phyloP scores from a whole-genome alignment of 345 rosid genomes.

The Kandelia obovata region DNA sequence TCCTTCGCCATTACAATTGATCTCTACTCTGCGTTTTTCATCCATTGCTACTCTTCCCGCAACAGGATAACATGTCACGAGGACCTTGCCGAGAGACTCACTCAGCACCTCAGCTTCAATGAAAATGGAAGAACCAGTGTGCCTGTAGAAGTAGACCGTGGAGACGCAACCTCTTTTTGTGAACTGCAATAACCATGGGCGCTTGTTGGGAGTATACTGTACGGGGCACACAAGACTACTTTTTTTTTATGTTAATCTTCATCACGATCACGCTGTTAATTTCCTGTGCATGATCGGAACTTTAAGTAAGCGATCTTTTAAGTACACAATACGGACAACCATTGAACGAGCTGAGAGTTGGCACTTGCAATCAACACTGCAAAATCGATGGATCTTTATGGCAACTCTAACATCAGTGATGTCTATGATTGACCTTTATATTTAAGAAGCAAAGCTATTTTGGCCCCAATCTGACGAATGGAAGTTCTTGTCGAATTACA shows the following conservation, averaged over 20 bases:
- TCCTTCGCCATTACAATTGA: constrained; percentile 18
- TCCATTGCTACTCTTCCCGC: constrained; percentile 21
- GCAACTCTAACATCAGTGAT: no score
- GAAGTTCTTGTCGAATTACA: no score
- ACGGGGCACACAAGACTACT: constrained; percentile 30
- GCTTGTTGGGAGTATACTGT: constrained; percentile 22
- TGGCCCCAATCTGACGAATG: no score
- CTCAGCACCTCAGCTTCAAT: not conserved
- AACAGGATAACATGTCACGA: constrained; percentile 13
- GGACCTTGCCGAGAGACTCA: constrained; percentile 12
- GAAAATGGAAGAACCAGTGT: constrained; percentile 17
- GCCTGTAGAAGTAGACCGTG: constrained; percentile 24
- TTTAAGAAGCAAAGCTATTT: no score
- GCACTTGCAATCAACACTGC: no score
- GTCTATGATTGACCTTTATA: no score
- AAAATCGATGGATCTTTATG: no score
- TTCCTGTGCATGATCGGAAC: not conserved
- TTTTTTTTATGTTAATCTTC: constrained; percentile 27
- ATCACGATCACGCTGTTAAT: not conserved
- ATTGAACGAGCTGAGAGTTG: no score
- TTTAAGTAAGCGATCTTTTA: no score
- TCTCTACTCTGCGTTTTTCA: constrained; percentile 1
- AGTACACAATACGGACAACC: no score
- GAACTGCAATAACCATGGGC: constrained; percentile 24
- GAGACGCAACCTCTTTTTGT: constrained; percentile 22